Conservation (phyloP, 169 alveolate species). For the Eimeria zaria region DNA sequence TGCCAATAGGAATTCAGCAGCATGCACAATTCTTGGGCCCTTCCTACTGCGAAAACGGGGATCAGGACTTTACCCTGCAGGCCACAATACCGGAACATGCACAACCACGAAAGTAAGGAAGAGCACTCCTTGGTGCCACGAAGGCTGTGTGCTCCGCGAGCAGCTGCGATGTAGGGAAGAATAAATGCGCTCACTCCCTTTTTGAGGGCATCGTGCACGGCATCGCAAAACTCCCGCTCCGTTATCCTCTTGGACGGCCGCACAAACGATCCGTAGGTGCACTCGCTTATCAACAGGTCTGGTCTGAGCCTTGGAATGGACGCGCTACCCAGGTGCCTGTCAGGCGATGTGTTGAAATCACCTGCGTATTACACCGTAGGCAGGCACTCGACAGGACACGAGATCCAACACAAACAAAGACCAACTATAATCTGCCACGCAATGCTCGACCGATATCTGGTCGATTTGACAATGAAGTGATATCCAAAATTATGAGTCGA, state of each 20-base stretch:
- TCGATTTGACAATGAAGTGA: not conserved
- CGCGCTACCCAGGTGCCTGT: conserved; percentile 88
- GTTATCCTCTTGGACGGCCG: conserved; percentile 98
- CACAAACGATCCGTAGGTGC: conserved; percentile 98
- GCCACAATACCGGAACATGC: not conserved
- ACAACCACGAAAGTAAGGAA: not conserved
- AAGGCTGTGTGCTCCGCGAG: not conserved
- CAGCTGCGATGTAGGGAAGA: not conserved
- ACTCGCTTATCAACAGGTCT: conserved; percentile 97
- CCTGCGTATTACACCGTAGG: conserved; percentile 84
- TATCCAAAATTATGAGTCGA: not conserved
- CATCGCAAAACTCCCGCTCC: conserved; percentile 97
- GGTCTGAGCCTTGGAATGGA: conserved; percentile 95
- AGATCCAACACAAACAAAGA: not conserved
- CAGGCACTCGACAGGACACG: not conserved
- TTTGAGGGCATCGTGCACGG: conserved; percentile 93
- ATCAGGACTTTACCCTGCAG: conserved; percentile 94
- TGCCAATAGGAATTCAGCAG: conserved; percentile 98
- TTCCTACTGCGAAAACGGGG: conserved; percentile 99
- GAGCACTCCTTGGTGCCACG: not conserved
- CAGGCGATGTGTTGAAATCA: conserved; percentile 98
- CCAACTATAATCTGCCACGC: not conserved
- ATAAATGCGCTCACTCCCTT: conserved; percentile 87
- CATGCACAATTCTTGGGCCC: conserved; percentile 99
- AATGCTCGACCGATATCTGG: not conserved